Conservation (phyloP, 1,139 yeast species). For the Chernovozyma sophiae-reginae region DNA sequence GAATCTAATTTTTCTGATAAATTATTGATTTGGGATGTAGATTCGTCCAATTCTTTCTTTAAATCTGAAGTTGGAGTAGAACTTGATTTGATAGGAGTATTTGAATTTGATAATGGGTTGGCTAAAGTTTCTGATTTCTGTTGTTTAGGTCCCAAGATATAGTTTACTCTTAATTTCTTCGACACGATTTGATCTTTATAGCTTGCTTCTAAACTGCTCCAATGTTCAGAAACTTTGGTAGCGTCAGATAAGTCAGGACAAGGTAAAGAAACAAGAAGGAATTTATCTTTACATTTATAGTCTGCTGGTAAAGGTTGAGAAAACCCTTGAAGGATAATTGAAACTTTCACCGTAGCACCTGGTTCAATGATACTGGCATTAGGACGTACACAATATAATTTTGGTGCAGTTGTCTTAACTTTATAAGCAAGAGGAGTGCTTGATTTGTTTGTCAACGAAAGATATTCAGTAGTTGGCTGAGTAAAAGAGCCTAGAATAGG, state of each 20-base stretch:
- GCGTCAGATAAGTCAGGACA: constrained; percentile 58
- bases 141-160: constrained; percentile 26
- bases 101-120: constrained; percentile 14
- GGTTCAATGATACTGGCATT: constrained; percentile 81
- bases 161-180: constrained; percentile 76
- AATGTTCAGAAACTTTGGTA: constrained; percentile 58
- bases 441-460: constrained; percentile 65
- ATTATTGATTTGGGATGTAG: constrained; percentile 39
- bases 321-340: constrained; percentile 82
- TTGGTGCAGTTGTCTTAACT: constrained; percentile 98
- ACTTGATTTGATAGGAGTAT: constrained; percentile 11
- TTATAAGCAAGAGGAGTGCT: constrained; percentile 74
- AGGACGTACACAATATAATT: constrained; percentile 92
- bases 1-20: constrained; percentile 42
- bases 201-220: constrained; percentile 67
- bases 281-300: constrained; percentile 85
- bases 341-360: constrained; percentile 66
- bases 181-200: constrained; percentile 58
- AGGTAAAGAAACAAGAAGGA: constrained; percentile 82
- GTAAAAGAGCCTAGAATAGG: constrained; percentile 58
- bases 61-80: constrained; percentile 13
- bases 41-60: constrained; percentile 31
- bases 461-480: constrained; percentile 64
- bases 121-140: constrained; percentile 11
- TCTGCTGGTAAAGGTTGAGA: constrained; percentile 69